A percentile compares a stretch with the other conserved stretches of the same genome.
Conservation (phyloP, 2,329 filamentous ascomycete genomes). For the Trichoderma sp. region DNA sequence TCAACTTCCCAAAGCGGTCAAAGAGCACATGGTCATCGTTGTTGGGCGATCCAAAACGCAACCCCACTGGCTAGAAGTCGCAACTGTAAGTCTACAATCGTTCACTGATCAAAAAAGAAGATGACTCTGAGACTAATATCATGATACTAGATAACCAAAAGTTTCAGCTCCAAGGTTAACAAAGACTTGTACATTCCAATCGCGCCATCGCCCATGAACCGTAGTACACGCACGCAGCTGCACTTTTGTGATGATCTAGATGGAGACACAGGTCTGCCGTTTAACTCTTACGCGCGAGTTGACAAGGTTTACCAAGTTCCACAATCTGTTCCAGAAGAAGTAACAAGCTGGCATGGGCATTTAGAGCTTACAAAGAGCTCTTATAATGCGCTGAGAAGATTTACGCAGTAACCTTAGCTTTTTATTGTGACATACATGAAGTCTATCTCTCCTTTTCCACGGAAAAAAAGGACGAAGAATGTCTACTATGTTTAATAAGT, state of each 20-base stretch:
- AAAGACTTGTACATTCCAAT: neutral
- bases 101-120: no score
- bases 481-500: no score
- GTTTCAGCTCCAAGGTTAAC: no score
- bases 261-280: neutral
- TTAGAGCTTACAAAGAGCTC: neutral
- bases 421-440: no score
- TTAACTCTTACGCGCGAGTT: neutral
- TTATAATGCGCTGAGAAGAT: neutral
- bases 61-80: no score
- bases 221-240: neutral
- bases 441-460: no score
- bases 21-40: no score
- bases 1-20: no score
- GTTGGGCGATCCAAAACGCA: no score
- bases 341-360: neutral
- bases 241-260: neutral
- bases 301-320: neutral
- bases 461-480: no score
- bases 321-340: neutral
- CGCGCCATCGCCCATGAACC: neutral
- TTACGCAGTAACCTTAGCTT: no score
- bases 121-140: neutral
- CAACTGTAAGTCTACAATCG: no score
- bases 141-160: neutral